A percentile compares a stretch with the other conserved stretches of the same genome.
Evolutionary conservation across 1,284 basidiomycete genomes (phyloP).

Genomic region (Apiotrichum mycotoxinovorans): DNA sequence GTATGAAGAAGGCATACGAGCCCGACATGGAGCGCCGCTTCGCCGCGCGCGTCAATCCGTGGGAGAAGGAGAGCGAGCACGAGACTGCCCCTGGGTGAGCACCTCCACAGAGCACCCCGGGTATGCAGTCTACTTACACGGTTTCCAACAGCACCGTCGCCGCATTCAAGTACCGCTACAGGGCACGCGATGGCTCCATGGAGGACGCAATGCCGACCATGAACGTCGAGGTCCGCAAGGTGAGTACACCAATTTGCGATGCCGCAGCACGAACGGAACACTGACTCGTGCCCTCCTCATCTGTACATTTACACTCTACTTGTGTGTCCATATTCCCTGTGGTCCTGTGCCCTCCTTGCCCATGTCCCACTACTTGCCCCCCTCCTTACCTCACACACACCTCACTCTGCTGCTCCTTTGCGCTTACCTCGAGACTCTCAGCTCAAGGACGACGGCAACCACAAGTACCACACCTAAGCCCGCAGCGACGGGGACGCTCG

Average conservation of each 20-base stretch:
- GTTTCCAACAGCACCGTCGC: conserved; percentile 26
- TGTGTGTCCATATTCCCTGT: background rate
- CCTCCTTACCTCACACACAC: too few species aligned
- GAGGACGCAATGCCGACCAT: conserved; percentile 45
- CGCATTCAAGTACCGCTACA: conserved; percentile 51
- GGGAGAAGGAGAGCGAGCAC: conserved; percentile 42
- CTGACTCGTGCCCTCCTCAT: too few species aligned
- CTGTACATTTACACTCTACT: too few species aligned
- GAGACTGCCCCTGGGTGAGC: conserved; percentile 42
- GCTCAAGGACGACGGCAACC: conserved; percentile 16
- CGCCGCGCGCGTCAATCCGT: conserved; percentile 39
- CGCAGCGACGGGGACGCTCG: background rate
- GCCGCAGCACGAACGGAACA: too few species aligned
- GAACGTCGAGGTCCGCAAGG: conserved; percentile 35
- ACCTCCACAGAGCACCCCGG: background rate
- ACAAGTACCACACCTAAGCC: conserved; percentile 21
- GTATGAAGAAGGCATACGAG: conserved; percentile 41
- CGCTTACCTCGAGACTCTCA: conserved; percentile 1
- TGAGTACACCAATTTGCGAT: conserved; percentile 21
- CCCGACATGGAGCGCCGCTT: conserved; percentile 34
- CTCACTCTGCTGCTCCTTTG: background rate
- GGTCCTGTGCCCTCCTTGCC: background rate
- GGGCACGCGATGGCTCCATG: conserved; percentile 44
- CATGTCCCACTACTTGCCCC: background rate
- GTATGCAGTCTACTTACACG: background rate